Conservation (phyloP, 306 rosid genomes). For the Ormosia emarginata region DNA sequence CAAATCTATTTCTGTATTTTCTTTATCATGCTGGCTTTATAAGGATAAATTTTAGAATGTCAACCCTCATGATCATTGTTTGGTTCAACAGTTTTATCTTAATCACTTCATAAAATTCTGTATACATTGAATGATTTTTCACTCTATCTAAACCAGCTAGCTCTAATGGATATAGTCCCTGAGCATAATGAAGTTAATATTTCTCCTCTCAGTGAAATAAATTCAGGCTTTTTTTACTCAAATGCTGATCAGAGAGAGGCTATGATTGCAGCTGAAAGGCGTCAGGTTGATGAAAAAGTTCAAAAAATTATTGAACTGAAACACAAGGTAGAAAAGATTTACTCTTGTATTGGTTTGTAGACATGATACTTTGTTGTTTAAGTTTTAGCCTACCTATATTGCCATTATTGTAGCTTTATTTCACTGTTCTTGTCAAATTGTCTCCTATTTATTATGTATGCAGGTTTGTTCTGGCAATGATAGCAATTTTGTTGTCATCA, state of each 20-base stretch:
- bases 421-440: background rate
- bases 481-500: slow-evolving; percentile 78
- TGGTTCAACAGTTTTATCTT: background rate
- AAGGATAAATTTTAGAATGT: background rate
- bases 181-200: slow-evolving; percentile 17
- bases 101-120: background rate
- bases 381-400: background rate
- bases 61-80: background rate
- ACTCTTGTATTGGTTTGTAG: background rate
- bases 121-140: background rate
- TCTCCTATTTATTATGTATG: background rate
- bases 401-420: background rate
- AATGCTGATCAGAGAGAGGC: slow-evolving; percentile 94
- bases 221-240: slow-evolving; percentile 97
- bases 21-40: background rate
- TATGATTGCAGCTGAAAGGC: slow-evolving; percentile 94
- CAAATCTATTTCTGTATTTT: background rate
- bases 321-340: slow-evolving; percentile 49
- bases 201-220: slow-evolving; percentile 70
- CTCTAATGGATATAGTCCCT: background rate
- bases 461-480: slow-evolving; percentile 86
- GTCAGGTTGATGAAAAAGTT: slow-evolving; percentile 87
- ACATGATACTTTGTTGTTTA: background rate
- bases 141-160: background rate
- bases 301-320: slow-evolving; percentile 81